These are phyloP conservation scores for Massariosphaeria phaeospora DNA, from an alignment of 495 filamentous ascomycete genomes.

Conservation along the genomic window DNA sequence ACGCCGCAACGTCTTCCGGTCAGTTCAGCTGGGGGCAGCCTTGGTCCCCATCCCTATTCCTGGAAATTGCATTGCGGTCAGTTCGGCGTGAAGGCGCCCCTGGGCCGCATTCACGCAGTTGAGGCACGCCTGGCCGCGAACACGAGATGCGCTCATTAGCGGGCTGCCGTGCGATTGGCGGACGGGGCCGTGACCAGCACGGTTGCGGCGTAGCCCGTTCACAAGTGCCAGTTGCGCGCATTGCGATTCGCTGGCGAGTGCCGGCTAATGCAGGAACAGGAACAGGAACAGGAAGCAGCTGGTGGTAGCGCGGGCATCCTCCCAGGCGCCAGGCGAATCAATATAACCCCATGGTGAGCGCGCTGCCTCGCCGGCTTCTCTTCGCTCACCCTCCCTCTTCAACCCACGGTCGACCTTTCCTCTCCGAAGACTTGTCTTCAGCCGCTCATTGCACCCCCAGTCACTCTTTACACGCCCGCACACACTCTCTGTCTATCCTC, in stretches of 20 bases:
- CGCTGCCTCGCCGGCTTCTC: slow-evolving; percentile 13
- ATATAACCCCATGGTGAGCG: slow-evolving; percentile 7
- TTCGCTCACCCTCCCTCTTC: slow-evolving; percentile 15
- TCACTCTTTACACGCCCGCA: slow-evolving; percentile 4
- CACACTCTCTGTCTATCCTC: neutral
- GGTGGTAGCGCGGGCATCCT: too few relatives aligned
- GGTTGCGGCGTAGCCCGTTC: neutral
- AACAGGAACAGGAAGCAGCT: too few relatives aligned
- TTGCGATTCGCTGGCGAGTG: neutral
- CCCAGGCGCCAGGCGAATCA: too few relatives aligned
- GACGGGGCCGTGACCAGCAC: neutral
- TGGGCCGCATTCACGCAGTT: slow-evolving; percentile 2
- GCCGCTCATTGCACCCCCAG: slow-evolving; percentile 27
- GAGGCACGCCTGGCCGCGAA: slow-evolving; percentile 13
- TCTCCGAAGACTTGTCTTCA: slow-evolving; percentile 31
- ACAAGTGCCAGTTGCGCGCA: neutral
- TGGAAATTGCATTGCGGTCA: slow-evolving; percentile 28
- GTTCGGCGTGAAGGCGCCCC: slow-evolving; percentile 13
- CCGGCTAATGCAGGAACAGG: slow-evolving; percentile 25
- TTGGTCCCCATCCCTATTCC: slow-evolving; percentile 26
- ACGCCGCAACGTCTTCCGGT: too few relatives aligned
- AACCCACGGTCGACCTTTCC: slow-evolving; percentile 5
- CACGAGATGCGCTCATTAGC: slow-evolving; percentile 15
- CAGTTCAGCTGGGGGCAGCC: neutral
- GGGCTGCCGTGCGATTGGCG: neutral